Evolutionary conservation across 2,329 filamentous ascomycete genomes (phyloP).

Genomic region (Pyrenophora graminea): DNA sequence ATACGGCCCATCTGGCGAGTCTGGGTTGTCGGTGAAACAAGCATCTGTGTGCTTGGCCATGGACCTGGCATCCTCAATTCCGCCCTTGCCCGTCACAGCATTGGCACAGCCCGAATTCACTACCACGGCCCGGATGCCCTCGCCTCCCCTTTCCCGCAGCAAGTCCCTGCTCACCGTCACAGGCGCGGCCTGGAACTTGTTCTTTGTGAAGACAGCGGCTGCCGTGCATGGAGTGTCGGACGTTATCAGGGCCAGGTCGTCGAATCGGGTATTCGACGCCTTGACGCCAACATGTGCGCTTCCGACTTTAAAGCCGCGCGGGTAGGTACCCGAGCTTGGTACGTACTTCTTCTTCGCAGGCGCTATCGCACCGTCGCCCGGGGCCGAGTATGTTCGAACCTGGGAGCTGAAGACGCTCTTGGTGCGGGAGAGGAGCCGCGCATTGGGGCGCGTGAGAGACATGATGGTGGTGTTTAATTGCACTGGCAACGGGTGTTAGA

Average conservation of each 20-base stretch:
- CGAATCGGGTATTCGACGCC: conserved; percentile 85
- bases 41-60: conserved; percentile 83
- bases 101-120: conserved; percentile 98
- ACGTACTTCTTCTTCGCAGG: conserved; percentile 88
- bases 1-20: conserved; percentile 52
- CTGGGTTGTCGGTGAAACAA: conserved; percentile 52
- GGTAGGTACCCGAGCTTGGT: conserved; percentile 82
- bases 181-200: conserved; percentile 96
- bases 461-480: conserved; percentile 17
- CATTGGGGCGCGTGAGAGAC: conserved; percentile 38
- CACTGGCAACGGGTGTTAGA: neutral
- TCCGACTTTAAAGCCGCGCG: conserved; percentile 83
- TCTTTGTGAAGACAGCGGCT: conserved; percentile 94
- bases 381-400: conserved; percentile 63
- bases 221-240: conserved; percentile 85
- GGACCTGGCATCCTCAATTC: conserved; percentile 80
- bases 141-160: conserved; percentile 67
- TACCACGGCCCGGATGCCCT: conserved; percentile 77
- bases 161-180: conserved; percentile 82
- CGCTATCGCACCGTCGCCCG: conserved; percentile 65
- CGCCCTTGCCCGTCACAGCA: conserved; percentile 89
- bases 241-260: conserved; percentile 85
- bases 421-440: conserved; percentile 33
- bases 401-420: conserved; percentile 40
- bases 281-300: conserved; percentile 94